Conservation (phyloP, 768 basidiomycete genomes). For the Leccinum rimulosum region DNA sequence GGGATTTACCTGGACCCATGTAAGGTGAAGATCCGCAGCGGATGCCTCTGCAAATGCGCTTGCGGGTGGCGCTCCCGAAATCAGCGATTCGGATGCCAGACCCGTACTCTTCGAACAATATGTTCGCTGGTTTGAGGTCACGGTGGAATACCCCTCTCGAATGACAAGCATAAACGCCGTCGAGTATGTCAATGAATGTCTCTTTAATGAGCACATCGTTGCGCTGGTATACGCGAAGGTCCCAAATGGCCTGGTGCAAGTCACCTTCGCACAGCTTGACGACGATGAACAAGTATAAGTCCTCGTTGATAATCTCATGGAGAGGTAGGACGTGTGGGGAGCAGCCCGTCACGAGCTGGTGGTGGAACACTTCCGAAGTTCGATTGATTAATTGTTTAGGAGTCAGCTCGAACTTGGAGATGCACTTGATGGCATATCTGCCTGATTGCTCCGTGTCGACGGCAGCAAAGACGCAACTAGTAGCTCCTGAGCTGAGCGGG, state of each 20-base stretch:
- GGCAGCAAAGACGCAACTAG: slow-evolving; percentile 76
- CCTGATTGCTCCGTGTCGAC: slow-evolving; percentile 44
- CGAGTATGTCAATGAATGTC: slow-evolving; percentile 76
- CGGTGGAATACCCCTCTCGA: slow-evolving; percentile 72
- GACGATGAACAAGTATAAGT: slow-evolving; percentile 63
- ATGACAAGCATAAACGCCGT: slow-evolving; percentile 77
- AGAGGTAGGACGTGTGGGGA: slow-evolving; percentile 64
- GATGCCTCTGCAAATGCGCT: slow-evolving; percentile 44
- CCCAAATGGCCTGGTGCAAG: slow-evolving; percentile 70
- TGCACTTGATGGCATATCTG: slow-evolving; percentile 75
- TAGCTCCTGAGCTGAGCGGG: slow-evolving; percentile 70
- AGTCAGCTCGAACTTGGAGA: slow-evolving; percentile 55
- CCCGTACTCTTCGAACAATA: slow-evolving; percentile 58
- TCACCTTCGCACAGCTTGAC: slow-evolving; percentile 62
- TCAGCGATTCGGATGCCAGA: slow-evolving; percentile 62
- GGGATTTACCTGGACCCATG: slow-evolving; percentile 64
- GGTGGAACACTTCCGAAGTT: slow-evolving; percentile 64
- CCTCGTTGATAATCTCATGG: slow-evolving; percentile 60
- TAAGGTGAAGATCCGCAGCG: slow-evolving; percentile 62
- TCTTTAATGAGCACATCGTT: slow-evolving; percentile 61
- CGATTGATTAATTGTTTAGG: slow-evolving; percentile 58
- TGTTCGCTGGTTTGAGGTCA: slow-evolving; percentile 85
- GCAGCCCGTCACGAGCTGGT: slow-evolving; percentile 50
- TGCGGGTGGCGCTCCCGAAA: slow-evolving; percentile 68
- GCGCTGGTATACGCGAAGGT: slow-evolving; percentile 48